A percentile compares a stretch with the other conserved stretches of the same genome.
Evolutionary conservation across 768 basidiomycete genomes (phyloP).

Genomic region (Pleurotus tuber-regium): DNA sequence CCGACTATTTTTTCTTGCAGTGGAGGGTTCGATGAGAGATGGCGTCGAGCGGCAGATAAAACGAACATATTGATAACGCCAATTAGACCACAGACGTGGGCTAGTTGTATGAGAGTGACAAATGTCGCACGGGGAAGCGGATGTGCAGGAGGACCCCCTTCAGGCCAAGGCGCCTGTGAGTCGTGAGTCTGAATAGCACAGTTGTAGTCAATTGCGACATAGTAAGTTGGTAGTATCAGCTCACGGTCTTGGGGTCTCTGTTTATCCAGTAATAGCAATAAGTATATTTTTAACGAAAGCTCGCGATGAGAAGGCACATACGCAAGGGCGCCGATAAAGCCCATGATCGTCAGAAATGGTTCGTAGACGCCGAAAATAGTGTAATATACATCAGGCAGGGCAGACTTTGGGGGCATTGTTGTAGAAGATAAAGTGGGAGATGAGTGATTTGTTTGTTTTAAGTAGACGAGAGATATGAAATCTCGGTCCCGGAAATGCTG

Average conservation of each 20-base stretch:
- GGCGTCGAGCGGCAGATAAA: slow-evolving; percentile 55
- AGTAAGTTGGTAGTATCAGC: slow-evolving; percentile 18
- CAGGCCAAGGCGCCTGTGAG: slow-evolving; percentile 72
- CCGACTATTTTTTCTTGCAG: slow-evolving; percentile 72
- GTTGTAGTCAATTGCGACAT: not conserved
- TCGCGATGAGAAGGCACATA: slow-evolving; percentile 22
- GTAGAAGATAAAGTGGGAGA: slow-evolving; percentile 9
- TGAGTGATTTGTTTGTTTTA: not conserved
- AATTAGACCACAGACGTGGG: slow-evolving; percentile 73
- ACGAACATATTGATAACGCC: slow-evolving; percentile 70
- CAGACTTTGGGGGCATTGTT: slow-evolving; percentile 48
- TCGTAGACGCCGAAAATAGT: slow-evolving; percentile 74
- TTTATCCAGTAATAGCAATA: slow-evolving; percentile 15
- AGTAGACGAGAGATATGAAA: slow-evolving; percentile 18
- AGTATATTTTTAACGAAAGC: slow-evolving; percentile 8
- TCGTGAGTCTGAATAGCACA: slow-evolving; percentile 56
- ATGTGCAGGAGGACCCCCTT: slow-evolving; percentile 41
- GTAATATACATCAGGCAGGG: slow-evolving; percentile 73
- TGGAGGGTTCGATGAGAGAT: slow-evolving; percentile 55
- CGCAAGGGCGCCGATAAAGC: slow-evolving; percentile 63
- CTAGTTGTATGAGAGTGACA: slow-evolving; percentile 73
- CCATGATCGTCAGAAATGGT: slow-evolving; percentile 60
- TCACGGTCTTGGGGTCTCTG: slow-evolving; percentile 63
- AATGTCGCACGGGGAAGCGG: slow-evolving; percentile 58
- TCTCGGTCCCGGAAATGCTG: slow-evolving; percentile 10